These are phyloP conservation scores for Macrophomina tecta DNA, from an alignment of 2,329 filamentous ascomycete species.

Conservation along the genomic window DNA sequence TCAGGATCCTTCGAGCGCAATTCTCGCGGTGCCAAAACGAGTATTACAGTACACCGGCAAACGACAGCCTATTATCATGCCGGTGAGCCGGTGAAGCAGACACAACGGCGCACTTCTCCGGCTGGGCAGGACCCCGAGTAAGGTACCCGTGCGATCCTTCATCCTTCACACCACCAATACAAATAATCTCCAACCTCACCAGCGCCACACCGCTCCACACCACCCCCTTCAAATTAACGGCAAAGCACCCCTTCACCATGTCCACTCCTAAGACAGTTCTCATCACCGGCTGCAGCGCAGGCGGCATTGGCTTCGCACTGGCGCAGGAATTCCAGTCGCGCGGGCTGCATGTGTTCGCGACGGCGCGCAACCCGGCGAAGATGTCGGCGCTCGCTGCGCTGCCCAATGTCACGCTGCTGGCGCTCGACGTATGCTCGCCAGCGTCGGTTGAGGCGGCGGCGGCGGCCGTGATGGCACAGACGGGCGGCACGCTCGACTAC, in stretches of 20 bases:
- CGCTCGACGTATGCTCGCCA: slow-evolving; percentile 31
- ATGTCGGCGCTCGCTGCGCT: slow-evolving; percentile 35
- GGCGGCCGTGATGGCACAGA: background rate
- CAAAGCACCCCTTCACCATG: background rate
- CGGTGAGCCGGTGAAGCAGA: too few species aligned
- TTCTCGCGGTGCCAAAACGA: too few species aligned
- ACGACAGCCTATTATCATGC: too few species aligned
- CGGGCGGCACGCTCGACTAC: slow-evolving; percentile 20
- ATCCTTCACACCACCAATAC: background rate
- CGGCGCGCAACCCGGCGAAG: slow-evolving; percentile 46
- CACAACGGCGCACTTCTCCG: too few species aligned
- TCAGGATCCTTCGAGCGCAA: too few species aligned
- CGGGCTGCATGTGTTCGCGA: slow-evolving; percentile 51
- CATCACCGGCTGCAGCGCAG: slow-evolving; percentile 40
- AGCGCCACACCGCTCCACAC: background rate
- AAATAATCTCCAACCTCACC: background rate
- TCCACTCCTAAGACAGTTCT: slow-evolving; percentile 31
- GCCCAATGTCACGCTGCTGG: slow-evolving; percentile 28
- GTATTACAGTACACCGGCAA: too few species aligned
- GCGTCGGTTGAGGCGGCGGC: background rate
- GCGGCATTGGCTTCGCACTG: slow-evolving; percentile 50
- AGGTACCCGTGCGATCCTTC: background rate
- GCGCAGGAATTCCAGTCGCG: slow-evolving; percentile 45
- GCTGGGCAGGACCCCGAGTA: background rate
- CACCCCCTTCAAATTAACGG: background rate